phyloP scores from a whole-genome alignment of 192 early-diverging fungal genomes.

The Backusella circina region DNA sequence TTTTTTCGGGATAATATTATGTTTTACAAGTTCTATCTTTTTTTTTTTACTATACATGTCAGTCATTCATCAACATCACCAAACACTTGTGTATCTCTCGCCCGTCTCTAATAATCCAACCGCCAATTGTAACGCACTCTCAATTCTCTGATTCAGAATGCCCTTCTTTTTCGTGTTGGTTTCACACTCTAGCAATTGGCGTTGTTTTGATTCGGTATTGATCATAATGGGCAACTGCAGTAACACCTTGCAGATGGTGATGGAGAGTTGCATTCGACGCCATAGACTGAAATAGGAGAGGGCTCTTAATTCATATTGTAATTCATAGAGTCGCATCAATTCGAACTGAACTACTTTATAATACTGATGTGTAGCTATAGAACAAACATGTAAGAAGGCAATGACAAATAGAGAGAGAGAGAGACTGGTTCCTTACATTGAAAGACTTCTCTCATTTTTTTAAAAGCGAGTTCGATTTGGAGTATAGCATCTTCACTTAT shows the following conservation, averaged over 20 bases:
- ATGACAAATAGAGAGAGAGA: not conserved
- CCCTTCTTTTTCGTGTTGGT: slow-evolving; percentile 5
- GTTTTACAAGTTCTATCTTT: not conserved
- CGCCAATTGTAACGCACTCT: slow-evolving; percentile 28
- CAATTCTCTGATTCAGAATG: slow-evolving; percentile 25
- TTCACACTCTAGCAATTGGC: slow-evolving; percentile 15
- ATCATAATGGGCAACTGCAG: slow-evolving; percentile 53
- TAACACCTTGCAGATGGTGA: slow-evolving; percentile 49
- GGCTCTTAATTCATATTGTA: slow-evolving; percentile 51
- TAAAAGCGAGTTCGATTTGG: slow-evolving; percentile 34
- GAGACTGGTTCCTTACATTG: slow-evolving; percentile 33
- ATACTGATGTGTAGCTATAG: slow-evolving; percentile 54
- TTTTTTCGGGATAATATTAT: not conserved
- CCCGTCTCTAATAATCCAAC: slow-evolving; percentile 30
- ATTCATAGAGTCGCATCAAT: slow-evolving; percentile 50
- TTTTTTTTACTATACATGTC: not conserved
- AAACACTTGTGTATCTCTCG: slow-evolving; percentile 19
- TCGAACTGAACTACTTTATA: slow-evolving; percentile 56
- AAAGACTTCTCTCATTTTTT: slow-evolving; percentile 37
- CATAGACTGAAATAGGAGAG: slow-evolving; percentile 54
- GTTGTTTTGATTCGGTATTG: slow-evolving; percentile 36
- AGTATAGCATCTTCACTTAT: slow-evolving; percentile 42
- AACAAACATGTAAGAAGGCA: not conserved
- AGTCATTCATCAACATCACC: not conserved
- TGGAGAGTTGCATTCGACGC: slow-evolving; percentile 49